Conservation (phyloP, 345 rosid species). For the Capsella bursapastoris region DNA sequence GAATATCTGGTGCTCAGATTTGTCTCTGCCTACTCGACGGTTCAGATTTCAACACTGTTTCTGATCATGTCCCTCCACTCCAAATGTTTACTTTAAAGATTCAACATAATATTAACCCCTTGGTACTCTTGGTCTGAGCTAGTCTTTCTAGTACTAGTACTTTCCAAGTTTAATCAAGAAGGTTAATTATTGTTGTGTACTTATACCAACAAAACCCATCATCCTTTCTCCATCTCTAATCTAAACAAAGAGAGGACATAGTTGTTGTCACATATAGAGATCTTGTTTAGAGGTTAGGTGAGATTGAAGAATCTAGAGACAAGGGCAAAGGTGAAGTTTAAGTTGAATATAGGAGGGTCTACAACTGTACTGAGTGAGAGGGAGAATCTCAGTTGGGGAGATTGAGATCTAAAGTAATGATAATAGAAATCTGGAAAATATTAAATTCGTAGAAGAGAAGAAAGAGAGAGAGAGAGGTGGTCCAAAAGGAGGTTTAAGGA, state of each 20-base stretch:
- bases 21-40: slow-evolving; percentile 54
- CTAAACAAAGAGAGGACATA: neutral
- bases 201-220: neutral
- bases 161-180: neutral
- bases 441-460: slow-evolving; percentile 38
- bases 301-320: neutral
- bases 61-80: slow-evolving; percentile 48
- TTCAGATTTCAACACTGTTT: slow-evolving; percentile 44
- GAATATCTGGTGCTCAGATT: slow-evolving; percentile 49
- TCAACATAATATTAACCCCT: slow-evolving; percentile 4
- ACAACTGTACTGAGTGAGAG: slow-evolving; percentile 39
- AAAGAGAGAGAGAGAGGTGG: slow-evolving; percentile 33
- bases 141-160: no score
- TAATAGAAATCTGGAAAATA: slow-evolving; percentile 42
- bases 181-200: neutral
- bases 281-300: slow-evolving; percentile 4
- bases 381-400: slow-evolving; percentile 67
- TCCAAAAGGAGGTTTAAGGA: slow-evolving; percentile 51
- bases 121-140: neutral
- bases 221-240: neutral
- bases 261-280: neutral
- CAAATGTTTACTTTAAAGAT: slow-evolving; percentile 5
- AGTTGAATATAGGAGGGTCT: slow-evolving; percentile 15
- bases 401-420: slow-evolving; percentile 66
- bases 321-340: slow-evolving; percentile 49